These are phyloP conservation scores for Osmozyma mogii DNA, from an alignment of 805 yeast genomes.

Conservation along the genomic window DNA sequence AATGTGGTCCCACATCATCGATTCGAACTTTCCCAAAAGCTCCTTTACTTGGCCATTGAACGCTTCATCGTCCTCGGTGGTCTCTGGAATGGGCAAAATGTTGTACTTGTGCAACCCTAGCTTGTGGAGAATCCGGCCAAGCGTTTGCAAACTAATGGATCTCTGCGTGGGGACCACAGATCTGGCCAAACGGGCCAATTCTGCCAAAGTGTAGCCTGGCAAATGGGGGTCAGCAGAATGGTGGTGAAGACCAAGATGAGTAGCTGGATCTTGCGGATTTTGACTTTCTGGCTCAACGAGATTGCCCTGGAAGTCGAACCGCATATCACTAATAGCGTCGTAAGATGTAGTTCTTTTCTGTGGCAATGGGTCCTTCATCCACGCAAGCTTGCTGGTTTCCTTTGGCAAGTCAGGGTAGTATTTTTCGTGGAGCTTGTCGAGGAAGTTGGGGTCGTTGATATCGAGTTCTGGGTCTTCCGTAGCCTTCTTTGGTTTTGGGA, in stretches of 20 bases:
- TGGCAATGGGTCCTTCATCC: constrained; percentile 76
- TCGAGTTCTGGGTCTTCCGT: constrained; percentile 38
- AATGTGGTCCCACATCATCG: constrained; percentile 63
- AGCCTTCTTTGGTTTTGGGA: constrained; percentile 43
- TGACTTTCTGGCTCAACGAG: constrained; percentile 44
- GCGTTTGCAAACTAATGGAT: constrained; percentile 73
- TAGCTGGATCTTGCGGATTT: constrained; percentile 31
- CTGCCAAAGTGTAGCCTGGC: constrained; percentile 88
- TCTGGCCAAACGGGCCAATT: constrained; percentile 69
- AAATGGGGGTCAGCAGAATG: constrained; percentile 82
- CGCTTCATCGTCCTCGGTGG: constrained; percentile 25
- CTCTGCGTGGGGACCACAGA: constrained; percentile 81
- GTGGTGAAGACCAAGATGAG: constrained; percentile 74
- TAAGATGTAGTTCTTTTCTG: constrained; percentile 33
- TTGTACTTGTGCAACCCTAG: constrained; percentile 58
- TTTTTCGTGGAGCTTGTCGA: constrained; percentile 70
- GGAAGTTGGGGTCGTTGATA: constrained; percentile 70
- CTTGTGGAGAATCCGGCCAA: constrained; percentile 82
- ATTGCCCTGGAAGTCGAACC: constrained; percentile 86
- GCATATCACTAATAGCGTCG: constrained; percentile 54
- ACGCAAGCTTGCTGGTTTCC: constrained; percentile 72
- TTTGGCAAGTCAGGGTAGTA: constrained; percentile 86
- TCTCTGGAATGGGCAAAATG: constrained; percentile 38
- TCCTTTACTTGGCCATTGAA: constrained; percentile 30
- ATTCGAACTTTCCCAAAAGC: constrained; percentile 35